phyloP scores from a whole-genome alignment of 257 asterid genomes.

The Solanum chilense region DNA sequence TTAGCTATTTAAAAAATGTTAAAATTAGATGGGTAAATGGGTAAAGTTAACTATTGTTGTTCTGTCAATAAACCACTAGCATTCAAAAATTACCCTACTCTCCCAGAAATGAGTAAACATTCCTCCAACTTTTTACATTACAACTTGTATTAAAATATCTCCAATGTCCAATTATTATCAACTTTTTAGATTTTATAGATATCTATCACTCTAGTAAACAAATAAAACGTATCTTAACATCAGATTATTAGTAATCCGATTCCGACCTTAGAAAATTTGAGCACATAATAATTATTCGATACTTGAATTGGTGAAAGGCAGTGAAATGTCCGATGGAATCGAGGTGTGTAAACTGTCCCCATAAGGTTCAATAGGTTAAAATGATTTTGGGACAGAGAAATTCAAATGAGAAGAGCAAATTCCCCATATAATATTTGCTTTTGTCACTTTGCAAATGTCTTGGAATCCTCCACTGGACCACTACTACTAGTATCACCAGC shows the following conservation, averaged over 20 bases:
- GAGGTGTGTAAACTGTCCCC: not conserved
- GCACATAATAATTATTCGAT: not conserved
- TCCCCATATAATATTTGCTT: not conserved
- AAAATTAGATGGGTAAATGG: not conserved
- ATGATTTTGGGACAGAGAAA: not conserved
- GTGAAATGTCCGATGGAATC: not conserved
- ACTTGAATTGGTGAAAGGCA: not conserved
- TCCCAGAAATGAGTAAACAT: not conserved
- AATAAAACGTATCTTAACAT: not conserved
- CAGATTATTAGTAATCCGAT: not conserved
- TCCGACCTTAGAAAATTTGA: not conserved
- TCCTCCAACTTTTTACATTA: not conserved
- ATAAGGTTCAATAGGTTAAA: not conserved
- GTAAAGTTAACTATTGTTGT: not conserved
- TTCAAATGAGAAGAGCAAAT: not conserved
- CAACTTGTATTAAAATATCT: not conserved
- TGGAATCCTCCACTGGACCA: not conserved
- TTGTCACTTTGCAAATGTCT: slow-evolving; percentile 9
- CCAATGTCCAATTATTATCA: not conserved
- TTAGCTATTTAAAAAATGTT: not conserved
- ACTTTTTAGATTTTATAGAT: not conserved
- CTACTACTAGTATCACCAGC: slow-evolving; percentile 3
- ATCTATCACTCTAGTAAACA: not conserved
- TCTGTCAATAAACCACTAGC: not conserved
- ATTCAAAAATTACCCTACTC: not conserved